These are phyloP conservation scores for Candolleomyces eurysporus DNA, from an alignment of 768 basidiomycete genomes.

Conservation along the genomic window DNA sequence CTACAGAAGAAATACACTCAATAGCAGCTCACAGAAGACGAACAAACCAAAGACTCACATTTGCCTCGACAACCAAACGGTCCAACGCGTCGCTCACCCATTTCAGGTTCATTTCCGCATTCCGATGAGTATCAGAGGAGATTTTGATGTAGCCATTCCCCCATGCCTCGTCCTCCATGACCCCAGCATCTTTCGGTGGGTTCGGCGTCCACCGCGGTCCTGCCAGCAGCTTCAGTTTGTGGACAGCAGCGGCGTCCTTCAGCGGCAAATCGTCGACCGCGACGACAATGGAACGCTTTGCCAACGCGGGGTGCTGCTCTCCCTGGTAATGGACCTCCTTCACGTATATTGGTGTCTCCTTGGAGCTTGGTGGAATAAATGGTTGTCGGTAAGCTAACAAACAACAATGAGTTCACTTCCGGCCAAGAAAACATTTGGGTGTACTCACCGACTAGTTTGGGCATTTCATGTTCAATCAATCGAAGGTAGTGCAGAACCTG, in stretches of 20 bases:
- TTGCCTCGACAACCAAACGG: conserved; percentile 73
- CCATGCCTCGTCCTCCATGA: conserved; percentile 44
- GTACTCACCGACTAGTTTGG: conserved; percentile 71
- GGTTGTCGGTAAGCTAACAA: conserved; percentile 74
- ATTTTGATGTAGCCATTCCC: conserved; percentile 88
- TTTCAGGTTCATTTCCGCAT: conserved; percentile 85
- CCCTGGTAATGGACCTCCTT: conserved; percentile 77
- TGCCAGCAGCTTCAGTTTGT: conserved; percentile 86
- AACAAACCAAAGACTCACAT: conserved; percentile 53
- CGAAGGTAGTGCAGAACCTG: conserved; percentile 75
- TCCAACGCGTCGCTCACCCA: conserved; percentile 90
- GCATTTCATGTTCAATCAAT: conserved; percentile 87
- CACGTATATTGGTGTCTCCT: conserved; percentile 57
- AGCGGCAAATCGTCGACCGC: conserved; percentile 76
- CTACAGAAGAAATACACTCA: conserved; percentile 26
- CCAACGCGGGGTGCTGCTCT: conserved; percentile 67
- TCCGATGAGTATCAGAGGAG: conserved; percentile 82
- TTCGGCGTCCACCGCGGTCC: conserved; percentile 83
- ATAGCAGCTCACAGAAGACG: conserved; percentile 3
- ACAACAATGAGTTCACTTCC: background rate
- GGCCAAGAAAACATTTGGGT: background rate
- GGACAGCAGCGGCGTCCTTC: conserved; percentile 57
- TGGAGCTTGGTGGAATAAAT: conserved; percentile 63
- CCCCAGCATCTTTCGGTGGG: conserved; percentile 69
- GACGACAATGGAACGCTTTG: conserved; percentile 72